Conservation (phyloP, 75 land plant species). For the Sequoia sempervirens region DNA sequence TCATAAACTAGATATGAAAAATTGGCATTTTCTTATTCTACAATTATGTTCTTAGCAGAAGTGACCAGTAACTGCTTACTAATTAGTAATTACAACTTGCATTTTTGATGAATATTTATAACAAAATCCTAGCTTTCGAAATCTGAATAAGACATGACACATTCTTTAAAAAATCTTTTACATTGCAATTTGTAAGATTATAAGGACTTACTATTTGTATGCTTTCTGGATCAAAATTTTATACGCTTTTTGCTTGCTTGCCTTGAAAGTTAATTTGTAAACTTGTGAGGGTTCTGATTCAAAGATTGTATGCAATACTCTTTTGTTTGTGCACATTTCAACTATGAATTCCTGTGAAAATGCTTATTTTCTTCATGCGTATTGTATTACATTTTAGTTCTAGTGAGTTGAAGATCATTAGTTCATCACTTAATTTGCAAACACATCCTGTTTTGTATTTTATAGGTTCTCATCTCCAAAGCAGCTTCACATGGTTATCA, state of each 20-base stretch:
- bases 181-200: not conserved
- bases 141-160: not conserved
- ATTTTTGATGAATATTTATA: not conserved
- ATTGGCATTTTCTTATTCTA: not conserved
- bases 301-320: not conserved
- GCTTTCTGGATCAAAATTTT: not conserved
- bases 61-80: not conserved
- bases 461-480: slow-evolving; percentile 65
- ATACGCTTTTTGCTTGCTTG: not conserved
- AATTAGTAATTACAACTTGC: not conserved
- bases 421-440: slow-evolving; percentile 1
- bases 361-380: not conserved
- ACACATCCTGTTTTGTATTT: not conserved
- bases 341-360: not conserved
- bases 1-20: not conserved
- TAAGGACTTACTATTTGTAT: not conserved
- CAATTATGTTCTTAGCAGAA: not conserved
- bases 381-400: not conserved
- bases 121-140: not conserved
- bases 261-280: not conserved
- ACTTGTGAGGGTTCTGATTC: not conserved
- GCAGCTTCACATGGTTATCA: slow-evolving; percentile 44
- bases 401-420: not conserved
- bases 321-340: not conserved
- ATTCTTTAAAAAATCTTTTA: not conserved